Percentiles rank a stretch among this genome's conserved stretches.
phyloP scores from a whole-genome alignment of 2,329 filamentous ascomycete genomes.

The Colletotrichum cuscutae region DNA sequence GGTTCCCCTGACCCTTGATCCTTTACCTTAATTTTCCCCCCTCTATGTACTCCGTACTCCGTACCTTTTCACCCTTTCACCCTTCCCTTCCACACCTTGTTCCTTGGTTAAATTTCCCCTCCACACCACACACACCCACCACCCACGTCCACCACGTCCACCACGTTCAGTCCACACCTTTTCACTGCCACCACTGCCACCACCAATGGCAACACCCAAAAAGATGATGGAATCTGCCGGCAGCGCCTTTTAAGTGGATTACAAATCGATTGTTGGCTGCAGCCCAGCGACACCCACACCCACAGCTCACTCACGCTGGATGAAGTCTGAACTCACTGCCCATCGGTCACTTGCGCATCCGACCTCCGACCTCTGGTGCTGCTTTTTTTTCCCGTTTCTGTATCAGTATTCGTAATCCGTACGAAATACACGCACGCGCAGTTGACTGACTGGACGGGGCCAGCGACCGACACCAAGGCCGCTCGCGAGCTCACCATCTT shows the following conservation, averaged over 20 bases:
- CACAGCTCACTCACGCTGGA: background rate
- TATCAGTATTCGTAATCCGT: background rate
- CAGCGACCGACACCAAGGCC: background rate
- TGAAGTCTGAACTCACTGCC: no score
- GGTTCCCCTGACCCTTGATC: background rate
- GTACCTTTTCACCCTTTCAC: no score
- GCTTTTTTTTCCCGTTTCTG: background rate
- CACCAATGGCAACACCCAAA: background rate
- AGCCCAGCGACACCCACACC: background rate
- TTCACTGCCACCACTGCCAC: background rate
- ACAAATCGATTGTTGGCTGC: constrained; percentile 21
- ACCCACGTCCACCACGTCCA: background rate
- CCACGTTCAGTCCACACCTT: no score
- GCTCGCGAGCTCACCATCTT: background rate
- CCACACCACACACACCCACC: no score
- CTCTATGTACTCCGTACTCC: no score
- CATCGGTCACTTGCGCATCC: background rate
- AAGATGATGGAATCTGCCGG: constrained; percentile 7
- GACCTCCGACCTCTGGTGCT: background rate
- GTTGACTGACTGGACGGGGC: background rate
- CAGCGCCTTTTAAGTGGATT: constrained; percentile 28
- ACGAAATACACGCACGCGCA: background rate
- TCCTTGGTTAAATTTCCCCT: no score
- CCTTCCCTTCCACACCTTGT: no score
- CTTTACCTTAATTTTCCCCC: background rate